These are phyloP conservation scores for Talaromyces sp. DNA, from an alignment of 2,329 filamentous ascomycete species.

Conservation along the genomic window DNA sequence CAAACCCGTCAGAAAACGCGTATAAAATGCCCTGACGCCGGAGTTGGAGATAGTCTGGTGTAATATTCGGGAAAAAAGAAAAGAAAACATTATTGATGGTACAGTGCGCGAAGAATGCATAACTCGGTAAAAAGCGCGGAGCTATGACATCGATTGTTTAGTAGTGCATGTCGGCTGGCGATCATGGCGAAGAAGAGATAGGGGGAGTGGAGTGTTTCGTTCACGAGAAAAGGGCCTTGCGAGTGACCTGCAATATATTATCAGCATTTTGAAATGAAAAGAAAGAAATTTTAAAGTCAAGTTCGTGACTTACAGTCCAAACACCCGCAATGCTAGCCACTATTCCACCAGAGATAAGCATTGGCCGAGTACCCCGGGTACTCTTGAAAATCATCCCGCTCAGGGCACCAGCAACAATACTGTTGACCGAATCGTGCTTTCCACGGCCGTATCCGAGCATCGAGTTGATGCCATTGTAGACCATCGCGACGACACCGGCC, in stretches of 20 bases:
- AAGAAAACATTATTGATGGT: conserved; percentile 16
- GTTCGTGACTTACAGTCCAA: conserved; percentile 70
- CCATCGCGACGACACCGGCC: conserved; percentile 89
- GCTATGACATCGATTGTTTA: conserved; percentile 13
- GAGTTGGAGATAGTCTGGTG: conserved; percentile 35
- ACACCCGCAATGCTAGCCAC: conserved; percentile 78
- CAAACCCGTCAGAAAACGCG: conserved; percentile 37
- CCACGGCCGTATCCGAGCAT: conserved; percentile 72
- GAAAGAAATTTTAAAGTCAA: not conserved
- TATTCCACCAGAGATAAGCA: conserved; percentile 90
- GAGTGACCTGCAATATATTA: conserved; percentile 38
- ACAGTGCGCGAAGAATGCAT: conserved; percentile 14
- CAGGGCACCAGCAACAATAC: conserved; percentile 74
- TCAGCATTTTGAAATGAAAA: conserved; percentile 1
- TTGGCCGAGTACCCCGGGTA: conserved; percentile 80
- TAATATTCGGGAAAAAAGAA: conserved; percentile 20
- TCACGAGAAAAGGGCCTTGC: conserved; percentile 47
- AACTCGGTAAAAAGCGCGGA: not conserved
- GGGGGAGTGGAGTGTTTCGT: conserved; percentile 9
- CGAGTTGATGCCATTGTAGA: conserved; percentile 92
- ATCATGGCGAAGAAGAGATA: conserved; percentile 3
- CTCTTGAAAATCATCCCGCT: conserved; percentile 97
- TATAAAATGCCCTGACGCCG: conserved; percentile 38
- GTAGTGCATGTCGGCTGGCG: not conserved
- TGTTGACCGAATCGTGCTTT: conserved; percentile 87